These are phyloP conservation scores for Aspergillus tamarii DNA, from an alignment of 2,329 filamentous ascomycete species.

Conservation along the genomic window DNA sequence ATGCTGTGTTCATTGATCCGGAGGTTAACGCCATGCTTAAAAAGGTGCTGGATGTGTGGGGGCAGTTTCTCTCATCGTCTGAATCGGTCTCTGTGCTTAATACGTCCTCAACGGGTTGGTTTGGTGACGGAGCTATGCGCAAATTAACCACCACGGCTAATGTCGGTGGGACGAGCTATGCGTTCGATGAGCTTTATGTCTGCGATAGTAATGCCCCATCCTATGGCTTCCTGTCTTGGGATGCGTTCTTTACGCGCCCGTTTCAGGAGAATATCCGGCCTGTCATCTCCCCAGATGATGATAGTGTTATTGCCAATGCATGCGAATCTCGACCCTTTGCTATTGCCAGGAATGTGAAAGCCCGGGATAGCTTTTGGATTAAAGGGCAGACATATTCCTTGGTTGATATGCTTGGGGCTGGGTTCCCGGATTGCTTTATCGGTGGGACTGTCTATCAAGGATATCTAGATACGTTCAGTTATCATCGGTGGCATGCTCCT, in stretches of 20 bases:
- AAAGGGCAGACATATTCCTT: slow-evolving; percentile 70
- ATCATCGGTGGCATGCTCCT: slow-evolving; percentile 71
- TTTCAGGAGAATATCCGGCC: slow-evolving; percentile 60
- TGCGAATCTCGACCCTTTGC: slow-evolving; percentile 66
- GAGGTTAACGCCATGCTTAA: background rate
- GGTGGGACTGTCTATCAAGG: slow-evolving; percentile 69
- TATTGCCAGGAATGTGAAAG: slow-evolving; percentile 46
- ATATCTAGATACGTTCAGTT: slow-evolving; percentile 64
- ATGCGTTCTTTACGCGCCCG: slow-evolving; percentile 68
- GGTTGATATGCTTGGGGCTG: slow-evolving; percentile 61
- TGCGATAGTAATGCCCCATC: background rate
- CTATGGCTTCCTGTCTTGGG: slow-evolving; percentile 51
- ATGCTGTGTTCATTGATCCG: background rate
- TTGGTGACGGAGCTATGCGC: background rate
- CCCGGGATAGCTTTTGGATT: slow-evolving; percentile 66
- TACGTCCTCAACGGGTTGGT: slow-evolving; percentile 1
- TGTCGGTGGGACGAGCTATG: background rate
- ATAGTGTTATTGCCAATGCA: slow-evolving; percentile 60
- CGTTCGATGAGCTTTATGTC: background rate
- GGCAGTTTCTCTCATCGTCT: background rate
- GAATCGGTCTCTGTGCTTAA: background rate
- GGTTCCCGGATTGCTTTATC: slow-evolving; percentile 53
- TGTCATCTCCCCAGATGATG: slow-evolving; percentile 55
- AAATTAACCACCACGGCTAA: background rate
- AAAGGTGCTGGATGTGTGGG: background rate